Evolutionary conservation across 257 asterid species (phyloP).

Genomic region (Fraxinus excelsior): DNA sequence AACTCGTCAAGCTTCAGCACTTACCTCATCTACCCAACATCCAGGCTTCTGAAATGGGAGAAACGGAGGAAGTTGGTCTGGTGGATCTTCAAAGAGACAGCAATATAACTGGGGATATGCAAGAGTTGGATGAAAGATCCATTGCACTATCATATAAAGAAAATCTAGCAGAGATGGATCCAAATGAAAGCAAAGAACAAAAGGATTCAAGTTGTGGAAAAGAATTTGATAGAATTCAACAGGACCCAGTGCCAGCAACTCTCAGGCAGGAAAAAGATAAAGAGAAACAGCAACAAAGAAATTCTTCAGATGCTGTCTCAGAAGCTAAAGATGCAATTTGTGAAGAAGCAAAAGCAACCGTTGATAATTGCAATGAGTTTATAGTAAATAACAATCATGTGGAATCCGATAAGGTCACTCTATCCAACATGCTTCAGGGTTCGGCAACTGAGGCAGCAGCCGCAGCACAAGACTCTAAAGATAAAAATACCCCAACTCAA

Average conservation of each 20-base stretch:
- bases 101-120: conserved; percentile 22
- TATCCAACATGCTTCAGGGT: conserved; percentile 20
- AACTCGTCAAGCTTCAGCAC: conserved; percentile 20
- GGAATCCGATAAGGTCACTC: conserved; percentile 26
- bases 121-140: conserved; percentile 24
- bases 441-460: conserved; percentile 22
- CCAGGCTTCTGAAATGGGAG: conserved; percentile 25
- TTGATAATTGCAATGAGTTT: conserved; percentile 4
- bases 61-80: conserved; percentile 16
- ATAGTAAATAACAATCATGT: conserved; percentile 18
- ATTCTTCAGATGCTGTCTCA: conserved; percentile 14
- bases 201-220: conserved; percentile 23
- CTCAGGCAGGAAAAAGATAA: conserved; percentile 25
- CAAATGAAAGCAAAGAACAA: conserved; percentile 15
- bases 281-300: conserved; percentile 23
- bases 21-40: conserved; percentile 23
- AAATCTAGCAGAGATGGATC: conserved; percentile 16
- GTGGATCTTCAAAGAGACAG: conserved; percentile 17
- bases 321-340: conserved; percentile 22
- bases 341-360: conserved; percentile 18
- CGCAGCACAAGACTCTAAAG: conserved; percentile 18
- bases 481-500: conserved; percentile 23
- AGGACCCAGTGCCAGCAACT: conserved; percentile 16
- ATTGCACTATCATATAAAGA: conserved; percentile 26
- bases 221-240: conserved; percentile 17